Evolutionary conservation across 2,329 filamentous ascomycete genomes (phyloP).

Genomic region (Curvularia hawaiiensis): DNA sequence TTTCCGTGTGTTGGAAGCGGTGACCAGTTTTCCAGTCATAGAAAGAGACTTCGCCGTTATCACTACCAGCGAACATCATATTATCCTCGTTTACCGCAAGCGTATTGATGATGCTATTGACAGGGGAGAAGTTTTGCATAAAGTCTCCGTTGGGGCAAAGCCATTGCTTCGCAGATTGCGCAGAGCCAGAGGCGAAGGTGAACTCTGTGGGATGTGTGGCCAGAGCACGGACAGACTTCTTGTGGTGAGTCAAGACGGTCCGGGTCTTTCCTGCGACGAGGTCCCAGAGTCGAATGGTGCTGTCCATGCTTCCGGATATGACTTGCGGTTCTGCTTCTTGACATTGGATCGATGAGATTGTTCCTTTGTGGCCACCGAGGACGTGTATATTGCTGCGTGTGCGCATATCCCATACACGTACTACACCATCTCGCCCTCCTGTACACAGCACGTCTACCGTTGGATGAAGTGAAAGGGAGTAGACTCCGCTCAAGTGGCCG

Average conservation of each 20-base stretch:
- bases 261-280: slow-evolving; percentile 95
- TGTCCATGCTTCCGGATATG: slow-evolving; percentile 90
- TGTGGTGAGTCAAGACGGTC: slow-evolving; percentile 96
- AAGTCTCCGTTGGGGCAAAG: slow-evolving; percentile 97
- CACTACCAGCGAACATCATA: slow-evolving; percentile 90
- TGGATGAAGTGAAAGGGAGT: slow-evolving; percentile 90
- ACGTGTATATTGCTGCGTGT: slow-evolving; percentile 96
- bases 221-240: slow-evolving; percentile 90
- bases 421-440: slow-evolving; percentile 91
- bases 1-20: slow-evolving; percentile 87
- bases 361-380: slow-evolving; percentile 85
- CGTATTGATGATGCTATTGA: slow-evolving; percentile 96
- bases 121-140: slow-evolving; percentile 98
- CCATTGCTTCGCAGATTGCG: slow-evolving; percentile 98
- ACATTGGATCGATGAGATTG: slow-evolving; percentile 85
- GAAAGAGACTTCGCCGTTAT: slow-evolving; percentile 96
- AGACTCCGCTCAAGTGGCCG: slow-evolving; percentile 94
- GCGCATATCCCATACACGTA: slow-evolving; percentile 95
- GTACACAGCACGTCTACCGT: slow-evolving; percentile 95
- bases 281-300: slow-evolving; percentile 72
- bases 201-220: slow-evolving; percentile 89
- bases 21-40: slow-evolving; percentile 99
- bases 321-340: slow-evolving; percentile 97
- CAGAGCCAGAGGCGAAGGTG: slow-evolving; percentile 92
- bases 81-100: slow-evolving; percentile 93